Conservation (phyloP, 1,284 basidiomycete species). For the Tilletia setariae region DNA sequence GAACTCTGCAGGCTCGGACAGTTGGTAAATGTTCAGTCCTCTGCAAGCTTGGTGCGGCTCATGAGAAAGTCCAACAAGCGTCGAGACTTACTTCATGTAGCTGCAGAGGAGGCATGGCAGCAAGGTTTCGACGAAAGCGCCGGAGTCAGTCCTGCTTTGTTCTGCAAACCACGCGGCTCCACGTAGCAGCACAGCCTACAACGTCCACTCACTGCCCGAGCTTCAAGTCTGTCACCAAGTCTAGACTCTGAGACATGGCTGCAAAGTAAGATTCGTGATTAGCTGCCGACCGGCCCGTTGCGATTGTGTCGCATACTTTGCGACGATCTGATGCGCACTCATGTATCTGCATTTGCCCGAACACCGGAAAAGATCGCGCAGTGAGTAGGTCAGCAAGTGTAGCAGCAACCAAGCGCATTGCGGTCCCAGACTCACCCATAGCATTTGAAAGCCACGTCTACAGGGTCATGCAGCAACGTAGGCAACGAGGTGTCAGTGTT, state of each 20-base stretch:
- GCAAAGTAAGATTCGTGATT: background rate
- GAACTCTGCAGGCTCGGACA: conserved; percentile 41
- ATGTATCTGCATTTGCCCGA: conserved; percentile 4
- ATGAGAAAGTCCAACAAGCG: no score
- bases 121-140: no score
- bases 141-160: no score
- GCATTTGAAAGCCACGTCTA: conserved; percentile 54
- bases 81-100: conserved; percentile 7
- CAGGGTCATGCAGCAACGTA: background rate
- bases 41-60: background rate
- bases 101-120: background rate
- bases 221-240: conserved; percentile 58
- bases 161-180: background rate
- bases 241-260: conserved; percentile 52
- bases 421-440: conserved; percentile 54
- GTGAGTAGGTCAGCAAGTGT: conserved; percentile 36
- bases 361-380: no score
- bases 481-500: background rate
- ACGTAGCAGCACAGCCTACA: background rate
- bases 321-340: background rate
- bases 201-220: conserved; percentile 49
- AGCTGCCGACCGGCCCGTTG: background rate
- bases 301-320: no score
- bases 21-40: background rate
- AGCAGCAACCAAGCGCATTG: conserved; percentile 52